These are phyloP conservation scores for Mortierella sp. DNA, from an alignment of 371 early-diverging fungal genomes.

Conservation along the genomic window DNA sequence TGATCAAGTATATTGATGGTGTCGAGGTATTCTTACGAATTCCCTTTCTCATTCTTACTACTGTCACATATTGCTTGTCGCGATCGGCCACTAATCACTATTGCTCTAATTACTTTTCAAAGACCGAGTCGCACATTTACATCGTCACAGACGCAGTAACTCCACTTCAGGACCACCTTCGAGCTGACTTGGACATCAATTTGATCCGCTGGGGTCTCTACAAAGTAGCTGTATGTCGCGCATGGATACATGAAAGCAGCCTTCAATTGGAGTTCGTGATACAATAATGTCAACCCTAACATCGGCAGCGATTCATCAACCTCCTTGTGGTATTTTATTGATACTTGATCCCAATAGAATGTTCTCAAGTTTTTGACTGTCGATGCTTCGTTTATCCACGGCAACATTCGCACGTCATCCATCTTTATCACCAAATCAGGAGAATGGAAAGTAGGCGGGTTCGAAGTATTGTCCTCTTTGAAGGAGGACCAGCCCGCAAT, in stretches of 20 bases:
- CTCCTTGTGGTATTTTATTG: not conserved
- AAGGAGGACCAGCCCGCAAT: conserved; percentile 80
- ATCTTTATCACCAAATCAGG: conserved; percentile 90
- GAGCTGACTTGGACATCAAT: conserved; percentile 68
- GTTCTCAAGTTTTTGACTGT: conserved; percentile 89
- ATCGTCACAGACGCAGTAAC: conserved; percentile 91
- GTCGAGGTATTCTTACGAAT: conserved; percentile 71
- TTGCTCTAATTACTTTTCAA: not conserved
- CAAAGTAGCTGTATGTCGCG: conserved; percentile 82
- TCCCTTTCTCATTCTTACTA: not conserved
- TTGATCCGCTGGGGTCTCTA: conserved; percentile 89
- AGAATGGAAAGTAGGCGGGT: conserved; percentile 95
- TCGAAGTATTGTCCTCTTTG: conserved; percentile 83
- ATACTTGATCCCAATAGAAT: conserved; percentile 62
- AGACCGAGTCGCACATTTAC: conserved; percentile 89
- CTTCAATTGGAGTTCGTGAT: not conserved
- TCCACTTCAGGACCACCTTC: conserved; percentile 76
- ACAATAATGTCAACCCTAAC: not conserved
- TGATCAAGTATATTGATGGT: conserved; percentile 88
- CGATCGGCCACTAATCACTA: too few species aligned
- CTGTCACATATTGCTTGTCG: not conserved
- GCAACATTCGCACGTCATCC: conserved; percentile 81
- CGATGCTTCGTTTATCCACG: conserved; percentile 91
- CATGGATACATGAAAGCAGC: not conserved
- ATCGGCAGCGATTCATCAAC: conserved; percentile 6